Evolutionary conservation across 2,329 filamentous ascomycete genomes (phyloP), one percentile per base, ranked within the genome.

Genomic region (Sclerotinia glacialis): DNA sequence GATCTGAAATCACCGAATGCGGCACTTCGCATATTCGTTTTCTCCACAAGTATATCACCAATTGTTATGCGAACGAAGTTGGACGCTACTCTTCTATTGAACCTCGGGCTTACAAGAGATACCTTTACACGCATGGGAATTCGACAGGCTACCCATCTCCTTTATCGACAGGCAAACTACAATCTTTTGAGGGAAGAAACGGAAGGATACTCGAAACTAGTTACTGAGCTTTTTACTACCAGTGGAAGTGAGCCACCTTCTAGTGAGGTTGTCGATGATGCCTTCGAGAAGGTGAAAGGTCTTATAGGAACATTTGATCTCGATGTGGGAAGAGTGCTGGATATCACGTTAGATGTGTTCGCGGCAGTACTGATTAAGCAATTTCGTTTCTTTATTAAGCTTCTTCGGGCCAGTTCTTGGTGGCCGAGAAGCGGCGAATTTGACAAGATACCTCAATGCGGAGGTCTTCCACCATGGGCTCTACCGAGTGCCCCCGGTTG

Each of bases 141-240:
- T 71, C 89, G 94, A 65, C 93, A 96, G 75, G 91, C 93, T 59
- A 99, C 95, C 9, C 96, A 97, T 73, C 83, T 95, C 5, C 84
- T 99, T 0, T 99, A 99, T 77, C 89, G 93, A 68, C 95, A 98
- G 78, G 92, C 94, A 18, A 98, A 97, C 78, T 98, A 97, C 81
- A 99, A 99, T 74, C 81, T 99, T 9, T 82, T 99, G 26, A 89
- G 95, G 54, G 95, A 99, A 79, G 95, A 99, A 78, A 92, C 92
- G 0, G 95, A 99, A 79, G 95, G 96, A 50, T 99, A 97, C 76
- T 93, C 95, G 0, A 99, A 99, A 78, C 86, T 99, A 56, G 88
- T 97, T 68, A 97, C 94, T 0, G 95, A 99, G 77, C 88, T 98
- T 42, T 99, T 97, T 78, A 94, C 92, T 9, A 96, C 91, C 0